Conservation (phyloP, 1,139 yeast species). For the Candida dubliniensis region DNA sequence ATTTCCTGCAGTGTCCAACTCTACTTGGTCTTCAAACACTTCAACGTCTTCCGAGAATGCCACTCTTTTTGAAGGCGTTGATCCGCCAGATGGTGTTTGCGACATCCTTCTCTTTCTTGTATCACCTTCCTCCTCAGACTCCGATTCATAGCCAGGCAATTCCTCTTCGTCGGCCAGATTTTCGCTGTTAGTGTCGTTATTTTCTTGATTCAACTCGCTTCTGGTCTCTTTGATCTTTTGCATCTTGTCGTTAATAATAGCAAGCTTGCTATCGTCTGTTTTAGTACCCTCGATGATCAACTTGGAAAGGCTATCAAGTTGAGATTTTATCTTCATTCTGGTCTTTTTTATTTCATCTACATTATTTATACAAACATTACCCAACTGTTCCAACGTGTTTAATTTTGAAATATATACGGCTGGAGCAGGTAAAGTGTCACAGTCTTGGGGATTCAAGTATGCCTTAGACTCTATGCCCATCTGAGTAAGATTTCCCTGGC, state of each 20-base stretch:
- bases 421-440: conserved; percentile 55
- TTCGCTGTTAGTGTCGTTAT: conserved; percentile 28
- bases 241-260: conserved; percentile 42
- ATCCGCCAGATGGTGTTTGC: conserved; percentile 26
- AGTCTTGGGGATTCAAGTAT: conserved; percentile 41
- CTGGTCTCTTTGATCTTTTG: conserved; percentile 39
- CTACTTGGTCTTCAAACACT: conserved; percentile 46
- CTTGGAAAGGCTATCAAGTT: conserved; percentile 42
- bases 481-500: conserved; percentile 41
- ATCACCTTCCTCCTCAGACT: conserved; percentile 20
- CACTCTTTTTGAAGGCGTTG: conserved; percentile 39
- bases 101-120: conserved; percentile 22
- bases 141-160: conserved; percentile 20
- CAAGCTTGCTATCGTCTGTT: conserved; percentile 44
- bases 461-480: conserved; percentile 45
- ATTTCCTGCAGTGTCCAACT: too few relatives aligned
- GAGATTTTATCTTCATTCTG: conserved; percentile 40
- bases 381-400: conserved; percentile 42
- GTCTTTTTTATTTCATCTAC: conserved; percentile 40
- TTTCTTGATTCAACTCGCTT: conserved; percentile 46
- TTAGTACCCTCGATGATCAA: conserved; percentile 43
- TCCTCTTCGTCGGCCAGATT: conserved; percentile 19
- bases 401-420: conserved; percentile 48
- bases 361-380: conserved; percentile 35
- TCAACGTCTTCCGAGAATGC: conserved; percentile 50